phyloP scores from a whole-genome alignment of 2,329 filamentous ascomycete genomes.

The Nannizzia gypsea region DNA sequence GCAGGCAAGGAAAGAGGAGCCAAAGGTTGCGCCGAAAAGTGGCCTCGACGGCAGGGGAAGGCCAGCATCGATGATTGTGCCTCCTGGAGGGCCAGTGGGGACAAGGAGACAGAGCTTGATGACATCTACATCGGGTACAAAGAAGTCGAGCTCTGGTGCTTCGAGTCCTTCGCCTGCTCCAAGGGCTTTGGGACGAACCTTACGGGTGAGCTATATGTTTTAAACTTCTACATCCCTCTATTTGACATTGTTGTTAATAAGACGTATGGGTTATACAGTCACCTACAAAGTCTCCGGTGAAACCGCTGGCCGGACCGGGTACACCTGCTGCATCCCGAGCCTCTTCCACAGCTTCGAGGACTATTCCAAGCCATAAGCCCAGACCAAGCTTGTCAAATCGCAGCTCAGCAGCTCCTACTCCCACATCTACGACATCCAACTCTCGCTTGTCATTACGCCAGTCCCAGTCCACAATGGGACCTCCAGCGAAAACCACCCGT shows the following conservation, averaged over 20 bases:
- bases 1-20: slow-evolving; percentile 21
- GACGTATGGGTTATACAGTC: slow-evolving; percentile 40
- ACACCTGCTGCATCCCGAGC: slow-evolving; percentile 46
- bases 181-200: slow-evolving; percentile 32
- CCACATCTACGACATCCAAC: slow-evolving; percentile 21
- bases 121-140: slow-evolving; percentile 43
- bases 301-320: slow-evolving; percentile 46
- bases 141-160: slow-evolving; percentile 58
- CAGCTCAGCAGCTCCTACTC: slow-evolving; percentile 57
- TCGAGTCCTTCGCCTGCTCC: slow-evolving; percentile 60
- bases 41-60: slow-evolving; percentile 22
- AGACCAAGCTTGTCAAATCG: slow-evolving; percentile 47
- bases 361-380: slow-evolving; percentile 37
- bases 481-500: slow-evolving; percentile 24
- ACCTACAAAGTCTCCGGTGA: slow-evolving; percentile 68
- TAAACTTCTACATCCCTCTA: not conserved
- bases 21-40: slow-evolving; percentile 19
- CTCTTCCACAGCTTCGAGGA: slow-evolving; percentile 40
- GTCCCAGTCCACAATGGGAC: slow-evolving; percentile 9
- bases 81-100: slow-evolving; percentile 24
- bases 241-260: not conserved
- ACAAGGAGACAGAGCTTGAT: slow-evolving; percentile 35
- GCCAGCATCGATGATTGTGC: slow-evolving; percentile 31
- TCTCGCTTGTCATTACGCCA: slow-evolving; percentile 15
- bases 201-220: slow-evolving; percentile 24